Percentiles rank a stretch among this genome's conserved stretches.
phyloP scores from a whole-genome alignment of 345 rosid genomes.

The Acer negundo region DNA sequence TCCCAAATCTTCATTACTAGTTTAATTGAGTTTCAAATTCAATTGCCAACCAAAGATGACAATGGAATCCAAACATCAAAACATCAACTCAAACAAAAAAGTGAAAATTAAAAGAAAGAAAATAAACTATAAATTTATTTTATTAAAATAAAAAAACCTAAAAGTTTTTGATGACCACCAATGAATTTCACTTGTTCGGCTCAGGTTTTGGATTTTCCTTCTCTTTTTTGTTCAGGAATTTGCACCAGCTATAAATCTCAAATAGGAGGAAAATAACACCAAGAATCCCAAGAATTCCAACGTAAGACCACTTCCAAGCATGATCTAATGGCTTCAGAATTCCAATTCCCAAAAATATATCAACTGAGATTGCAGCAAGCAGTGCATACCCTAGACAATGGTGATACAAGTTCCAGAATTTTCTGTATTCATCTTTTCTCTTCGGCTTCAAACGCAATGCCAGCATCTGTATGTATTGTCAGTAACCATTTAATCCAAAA shows the following conservation, averaged over 20 bases:
- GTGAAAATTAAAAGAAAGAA: too few relatives aligned
- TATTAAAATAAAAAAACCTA: too few relatives aligned
- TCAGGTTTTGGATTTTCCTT: too few relatives aligned
- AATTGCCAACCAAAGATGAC: neutral
- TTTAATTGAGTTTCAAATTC: too few relatives aligned
- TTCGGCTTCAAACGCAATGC: constrained; percentile 43
- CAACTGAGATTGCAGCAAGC: constrained; percentile 37
- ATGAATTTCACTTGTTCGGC: too few relatives aligned
- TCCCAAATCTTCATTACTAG: neutral
- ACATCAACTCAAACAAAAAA: neutral
- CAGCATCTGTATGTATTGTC: constrained; percentile 30
- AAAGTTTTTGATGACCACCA: too few relatives aligned
- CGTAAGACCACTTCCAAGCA: constrained; percentile 43
- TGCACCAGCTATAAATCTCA: constrained; percentile 47
- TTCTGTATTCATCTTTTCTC: constrained; percentile 34
- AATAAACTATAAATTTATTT: neutral
- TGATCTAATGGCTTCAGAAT: constrained; percentile 40
- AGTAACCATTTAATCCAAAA: too few relatives aligned
- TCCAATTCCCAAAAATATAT: constrained; percentile 47
- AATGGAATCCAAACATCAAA: neutral
- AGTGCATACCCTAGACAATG: constrained; percentile 51
- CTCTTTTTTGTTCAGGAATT: constrained; percentile 9
- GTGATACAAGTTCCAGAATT: constrained; percentile 62
- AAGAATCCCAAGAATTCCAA: constrained; percentile 34
- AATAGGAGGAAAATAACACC: constrained; percentile 23